Evolutionary conservation across 371 early-diverging fungal species (phyloP).

Genomic region (Mortierella sp.): DNA sequence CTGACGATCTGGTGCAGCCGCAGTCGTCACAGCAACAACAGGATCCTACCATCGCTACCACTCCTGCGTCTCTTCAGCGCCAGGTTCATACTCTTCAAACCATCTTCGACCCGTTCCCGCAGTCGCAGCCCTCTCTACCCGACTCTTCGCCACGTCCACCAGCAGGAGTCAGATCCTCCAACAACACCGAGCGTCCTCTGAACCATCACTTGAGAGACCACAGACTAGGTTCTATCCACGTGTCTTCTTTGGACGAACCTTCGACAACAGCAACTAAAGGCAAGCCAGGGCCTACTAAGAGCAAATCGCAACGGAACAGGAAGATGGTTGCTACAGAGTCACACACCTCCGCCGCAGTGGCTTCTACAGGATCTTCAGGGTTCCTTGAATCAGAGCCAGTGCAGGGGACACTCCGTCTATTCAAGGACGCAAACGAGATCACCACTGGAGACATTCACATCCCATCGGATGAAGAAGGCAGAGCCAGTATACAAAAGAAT

Average conservation of each 20-base stretch:
- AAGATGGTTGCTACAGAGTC: slow-evolving; percentile 10
- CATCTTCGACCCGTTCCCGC: slow-evolving; percentile 10
- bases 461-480: slow-evolving; percentile 4
- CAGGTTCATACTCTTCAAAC: slow-evolving; percentile 6
- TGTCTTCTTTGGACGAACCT: slow-evolving; percentile 14
- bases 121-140: not conserved
- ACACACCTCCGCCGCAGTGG: not conserved
- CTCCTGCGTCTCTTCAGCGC: not conserved
- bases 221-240: slow-evolving; percentile 18
- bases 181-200: not conserved
- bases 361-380: slow-evolving; percentile 1
- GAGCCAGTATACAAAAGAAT: not conserved
- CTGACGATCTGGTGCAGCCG: slow-evolving; percentile 6
- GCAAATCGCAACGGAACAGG: slow-evolving; percentile 1
- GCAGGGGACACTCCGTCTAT: slow-evolving; percentile 80
- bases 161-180: not conserved
- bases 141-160: not conserved
- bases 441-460: slow-evolving; percentile 43
- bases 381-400: slow-evolving; percentile 44
- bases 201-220: slow-evolving; percentile 5
- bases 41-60: not conserved
- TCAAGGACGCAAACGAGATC: slow-evolving; percentile 62
- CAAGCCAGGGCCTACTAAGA: slow-evolving; percentile 4
- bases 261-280: slow-evolving; percentile 1
- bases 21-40: slow-evolving; percentile 1